Evolutionary conservation across 2,329 filamentous ascomycete genomes (phyloP), one percentile per base, ranked within the genome.

Genomic region (Aspergillus neotritici): DNA sequence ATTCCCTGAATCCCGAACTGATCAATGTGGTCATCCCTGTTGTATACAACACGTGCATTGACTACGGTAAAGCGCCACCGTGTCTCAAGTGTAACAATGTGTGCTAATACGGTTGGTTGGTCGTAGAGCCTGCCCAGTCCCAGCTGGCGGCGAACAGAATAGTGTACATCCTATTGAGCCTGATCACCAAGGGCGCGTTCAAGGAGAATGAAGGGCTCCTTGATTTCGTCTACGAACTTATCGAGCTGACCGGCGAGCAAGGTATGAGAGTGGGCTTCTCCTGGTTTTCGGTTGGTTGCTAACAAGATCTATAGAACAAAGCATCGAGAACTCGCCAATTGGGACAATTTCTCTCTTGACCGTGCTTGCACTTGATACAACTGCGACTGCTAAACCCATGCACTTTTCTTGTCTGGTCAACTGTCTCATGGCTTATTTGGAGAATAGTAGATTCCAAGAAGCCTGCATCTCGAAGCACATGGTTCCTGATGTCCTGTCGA

Each of bases 1-100:
- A 63, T 38, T 53, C 69, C 29, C 48, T 56, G 17, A 62, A 64
- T 17, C 57, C 62, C 0, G 59, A 58, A 3, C 57, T 71, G 29
- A 54, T 63, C 12, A 58, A 67, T 44, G 60, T 72, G 17, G 63
- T 63, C 17, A 64, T 71, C 44, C 65, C 67, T 44, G 69, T 71
- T 34, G 58, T 72, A 34, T 72, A 69, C 54, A 72, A 72, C 44
- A 64, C 70, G 39, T 71, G 69, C 51, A 60, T 66, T 44, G 69
- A 71, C 46, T 72, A 62, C 53, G 68, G 69, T 72, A 50, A 40
- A 53, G 34, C 11, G 10, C 6, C 6, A 11, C 12, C 16, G 9
- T 21, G 13, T n/a, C n/a, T 2, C 11, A 13, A 17, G 11, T 29
- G 30, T 21, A 14, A 25, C 11, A 14, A n/a, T 40, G 6, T 25